phyloP scores from a whole-genome alignment of 345 rosid species.

The Lepidium sativum region DNA sequence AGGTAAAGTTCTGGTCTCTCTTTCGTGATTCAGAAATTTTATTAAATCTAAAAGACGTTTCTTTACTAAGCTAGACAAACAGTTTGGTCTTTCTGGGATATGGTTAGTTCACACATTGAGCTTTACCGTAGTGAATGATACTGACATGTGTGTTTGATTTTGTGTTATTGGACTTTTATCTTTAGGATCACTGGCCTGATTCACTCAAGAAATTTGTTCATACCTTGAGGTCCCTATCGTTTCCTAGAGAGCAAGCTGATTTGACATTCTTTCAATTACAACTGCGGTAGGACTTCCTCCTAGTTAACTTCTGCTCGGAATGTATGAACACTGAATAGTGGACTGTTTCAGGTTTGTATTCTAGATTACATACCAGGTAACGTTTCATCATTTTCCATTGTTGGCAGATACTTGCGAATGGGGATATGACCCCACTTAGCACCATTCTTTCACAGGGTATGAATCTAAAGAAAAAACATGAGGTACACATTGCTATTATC shows the following conservation, averaged over 20 bases:
- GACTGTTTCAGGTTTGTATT: neutral
- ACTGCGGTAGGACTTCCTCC: neutral
- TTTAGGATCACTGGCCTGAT: slow-evolving; percentile 77
- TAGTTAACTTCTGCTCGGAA: neutral
- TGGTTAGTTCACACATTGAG: neutral
- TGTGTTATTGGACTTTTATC: slow-evolving; percentile 1
- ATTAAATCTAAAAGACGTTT: neutral
- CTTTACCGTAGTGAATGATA: neutral
- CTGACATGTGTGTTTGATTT: neutral
- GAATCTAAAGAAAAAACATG: slow-evolving; percentile 87
- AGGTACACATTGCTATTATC: slow-evolving; percentile 35
- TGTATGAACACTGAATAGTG: neutral
- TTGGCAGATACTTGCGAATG: slow-evolving; percentile 47
- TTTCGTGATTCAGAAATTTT: neutral
- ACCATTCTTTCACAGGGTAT: slow-evolving; percentile 85
- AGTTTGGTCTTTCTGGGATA: neutral
- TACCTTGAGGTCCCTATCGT: slow-evolving; percentile 50
- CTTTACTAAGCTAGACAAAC: neutral
- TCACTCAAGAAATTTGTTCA: slow-evolving; percentile 63
- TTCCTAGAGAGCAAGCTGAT: slow-evolving; percentile 60
- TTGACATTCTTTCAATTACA: neutral
- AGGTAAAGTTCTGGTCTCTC: slow-evolving; percentile 28
- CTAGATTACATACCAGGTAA: neutral
- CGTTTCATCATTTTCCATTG: neutral
- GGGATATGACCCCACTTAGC: slow-evolving; percentile 37